phyloP scores from a whole-genome alignment of 225 moss, liverwort and hornwort genomes.

The Ulota crispa region DNA sequence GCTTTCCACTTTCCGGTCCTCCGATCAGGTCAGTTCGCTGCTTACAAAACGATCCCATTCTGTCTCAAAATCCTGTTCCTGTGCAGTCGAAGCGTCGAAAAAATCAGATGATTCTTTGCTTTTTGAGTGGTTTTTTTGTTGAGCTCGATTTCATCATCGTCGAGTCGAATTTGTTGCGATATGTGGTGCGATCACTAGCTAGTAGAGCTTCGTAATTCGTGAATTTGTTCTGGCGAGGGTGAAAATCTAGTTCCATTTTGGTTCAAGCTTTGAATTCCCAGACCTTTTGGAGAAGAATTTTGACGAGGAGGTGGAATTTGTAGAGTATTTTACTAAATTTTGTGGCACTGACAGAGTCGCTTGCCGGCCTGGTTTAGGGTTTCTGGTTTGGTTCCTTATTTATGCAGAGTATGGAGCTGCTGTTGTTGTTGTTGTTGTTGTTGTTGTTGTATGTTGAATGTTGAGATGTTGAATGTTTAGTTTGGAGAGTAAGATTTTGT shows the following conservation, averaged over 20 bases:
- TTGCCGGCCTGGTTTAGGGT: constrained; percentile 26
- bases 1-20: neutral
- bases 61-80: no score
- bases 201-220: neutral
- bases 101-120: neutral
- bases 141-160: neutral
- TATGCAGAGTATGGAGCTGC: constrained; percentile 5
- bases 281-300: neutral
- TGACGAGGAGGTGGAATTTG: neutral
- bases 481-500: neutral
- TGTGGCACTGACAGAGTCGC: neutral
- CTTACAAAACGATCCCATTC: neutral
- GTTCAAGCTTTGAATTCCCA: constrained; percentile 6
- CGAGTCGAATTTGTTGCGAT: neutral
- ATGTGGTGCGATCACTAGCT: neutral
- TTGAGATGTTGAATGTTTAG: neutral
- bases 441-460: neutral
- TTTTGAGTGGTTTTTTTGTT: neutral
- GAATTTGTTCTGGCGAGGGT: neutral
- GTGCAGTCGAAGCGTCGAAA: neutral
- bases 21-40: constrained; percentile 11
- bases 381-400: constrained; percentile 13
- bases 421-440: constrained; percentile 9
- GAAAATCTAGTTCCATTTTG: neutral
- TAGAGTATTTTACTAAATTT: neutral